These are phyloP conservation scores for Apiospora koreana DNA, from an alignment of 2,329 filamentous ascomycete species.

Conservation along the genomic window DNA sequence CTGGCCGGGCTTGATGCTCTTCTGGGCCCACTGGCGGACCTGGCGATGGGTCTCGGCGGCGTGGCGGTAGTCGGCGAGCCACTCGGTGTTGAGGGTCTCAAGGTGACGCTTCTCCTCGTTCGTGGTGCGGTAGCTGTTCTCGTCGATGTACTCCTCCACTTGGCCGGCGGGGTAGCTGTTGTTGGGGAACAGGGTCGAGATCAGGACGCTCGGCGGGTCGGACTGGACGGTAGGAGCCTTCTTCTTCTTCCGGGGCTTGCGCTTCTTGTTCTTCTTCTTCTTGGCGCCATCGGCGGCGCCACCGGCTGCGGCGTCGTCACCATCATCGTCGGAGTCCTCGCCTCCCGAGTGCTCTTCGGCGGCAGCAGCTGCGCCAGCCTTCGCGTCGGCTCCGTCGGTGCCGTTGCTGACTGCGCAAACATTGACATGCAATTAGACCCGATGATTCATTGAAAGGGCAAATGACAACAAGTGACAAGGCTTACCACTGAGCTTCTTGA, in stretches of 20 bases:
- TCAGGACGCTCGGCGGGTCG: slow-evolving; percentile 70
- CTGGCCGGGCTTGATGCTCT: slow-evolving; percentile 79
- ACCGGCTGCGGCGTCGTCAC: slow-evolving; percentile 31
- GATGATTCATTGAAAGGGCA: not conserved
- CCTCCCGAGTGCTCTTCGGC: slow-evolving; percentile 37
- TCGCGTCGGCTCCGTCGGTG: slow-evolving; percentile 30
- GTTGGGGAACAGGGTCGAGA: slow-evolving; percentile 74
- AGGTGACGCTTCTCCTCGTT: slow-evolving; percentile 82
- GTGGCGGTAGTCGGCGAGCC: slow-evolving; percentile 78
- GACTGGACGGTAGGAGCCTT: slow-evolving; percentile 69
- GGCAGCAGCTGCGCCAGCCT: slow-evolving; percentile 40
- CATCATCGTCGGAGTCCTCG: slow-evolving; percentile 55
- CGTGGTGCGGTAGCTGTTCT: slow-evolving; percentile 78
- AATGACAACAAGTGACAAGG: not conserved
- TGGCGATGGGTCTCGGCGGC: slow-evolving; percentile 89
- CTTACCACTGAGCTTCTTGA: slow-evolving; percentile 42
- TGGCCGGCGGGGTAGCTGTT: slow-evolving; percentile 75
- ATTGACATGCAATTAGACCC: slow-evolving; percentile 25
- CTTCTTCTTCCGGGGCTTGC: slow-evolving; percentile 72
- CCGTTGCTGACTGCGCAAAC: slow-evolving; percentile 3
- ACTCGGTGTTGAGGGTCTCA: slow-evolving; percentile 78
- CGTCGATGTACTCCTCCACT: slow-evolving; percentile 74
- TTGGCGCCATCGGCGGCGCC: slow-evolving; percentile 27
- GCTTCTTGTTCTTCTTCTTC: slow-evolving; percentile 86
- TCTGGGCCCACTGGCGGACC: slow-evolving; percentile 80